These are phyloP conservation scores for Plasmodiophora brassicae DNA, from an alignment of 208 protist species.

Conservation along the genomic window DNA sequence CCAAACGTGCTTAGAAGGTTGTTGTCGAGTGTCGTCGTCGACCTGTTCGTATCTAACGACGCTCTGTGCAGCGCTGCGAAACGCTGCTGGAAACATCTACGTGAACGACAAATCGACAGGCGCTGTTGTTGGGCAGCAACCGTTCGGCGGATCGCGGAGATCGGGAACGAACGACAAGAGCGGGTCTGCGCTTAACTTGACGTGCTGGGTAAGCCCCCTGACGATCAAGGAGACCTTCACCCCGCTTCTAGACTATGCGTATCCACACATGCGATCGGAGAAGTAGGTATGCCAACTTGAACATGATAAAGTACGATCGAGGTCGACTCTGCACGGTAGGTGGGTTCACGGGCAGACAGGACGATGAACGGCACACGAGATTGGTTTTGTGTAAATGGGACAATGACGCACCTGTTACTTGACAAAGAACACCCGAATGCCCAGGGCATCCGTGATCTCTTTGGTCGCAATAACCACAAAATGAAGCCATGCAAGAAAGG, in stretches of 20 bases:
- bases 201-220: constrained; percentile 65
- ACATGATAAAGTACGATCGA: too few species aligned
- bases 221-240: constrained; percentile 92
- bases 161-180: constrained; percentile 95
- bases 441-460: too few species aligned
- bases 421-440: too few species aligned
- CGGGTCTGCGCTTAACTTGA: constrained; percentile 77
- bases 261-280: constrained; percentile 81
- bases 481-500: not conserved
- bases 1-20: not conserved
- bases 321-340: too few species aligned
- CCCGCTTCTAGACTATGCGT: constrained; percentile 71
- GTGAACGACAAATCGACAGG: constrained; percentile 92
- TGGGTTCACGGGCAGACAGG: too few species aligned
- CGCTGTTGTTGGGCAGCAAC: constrained; percentile 94
- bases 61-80: constrained; percentile 43
- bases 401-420: too few species aligned
- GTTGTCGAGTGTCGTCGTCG: too few species aligned
- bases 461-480: constrained; percentile 5
- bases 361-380: too few species aligned
- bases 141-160: constrained; percentile 60
- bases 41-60: not conserved
- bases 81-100: constrained; percentile 91
- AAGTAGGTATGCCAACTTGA: too few species aligned
- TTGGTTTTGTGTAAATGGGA: too few species aligned